Percentiles rank a stretch among this genome's conserved stretches.
These are phyloP conservation scores for Kappamyces sp. DNA, from an alignment of 192 early-diverging fungal genomes.

Conservation along the genomic window DNA sequence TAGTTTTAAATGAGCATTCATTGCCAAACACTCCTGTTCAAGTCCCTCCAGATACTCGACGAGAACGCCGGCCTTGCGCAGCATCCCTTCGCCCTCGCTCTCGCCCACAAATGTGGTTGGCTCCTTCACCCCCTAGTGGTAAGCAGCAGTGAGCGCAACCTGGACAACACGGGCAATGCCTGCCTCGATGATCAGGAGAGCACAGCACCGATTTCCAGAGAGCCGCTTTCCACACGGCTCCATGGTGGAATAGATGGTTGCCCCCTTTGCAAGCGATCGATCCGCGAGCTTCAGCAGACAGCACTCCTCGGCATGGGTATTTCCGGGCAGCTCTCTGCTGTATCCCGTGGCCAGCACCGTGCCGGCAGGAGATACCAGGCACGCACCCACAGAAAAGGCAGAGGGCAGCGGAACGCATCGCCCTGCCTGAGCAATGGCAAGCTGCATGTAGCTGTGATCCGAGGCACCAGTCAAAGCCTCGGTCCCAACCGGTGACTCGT, in stretches of 20 bases:
- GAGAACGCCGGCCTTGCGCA: constrained; percentile 65
- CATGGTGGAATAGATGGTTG: constrained; percentile 93
- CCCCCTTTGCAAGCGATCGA: constrained; percentile 26
- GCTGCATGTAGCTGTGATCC: constrained; percentile 49
- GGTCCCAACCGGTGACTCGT: too few species aligned
- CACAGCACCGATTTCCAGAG: constrained; percentile 72
- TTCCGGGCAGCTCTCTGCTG: constrained; percentile 90
- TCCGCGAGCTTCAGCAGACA: constrained; percentile 68
- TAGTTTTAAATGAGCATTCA: background rate
- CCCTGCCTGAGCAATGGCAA: constrained; percentile 80
- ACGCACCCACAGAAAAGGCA: constrained; percentile 93
- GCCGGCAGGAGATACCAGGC: constrained; percentile 43
- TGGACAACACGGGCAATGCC: constrained; percentile 71
- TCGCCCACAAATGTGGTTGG: constrained; percentile 76
- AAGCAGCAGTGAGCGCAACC: background rate
- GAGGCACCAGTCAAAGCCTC: too few species aligned
- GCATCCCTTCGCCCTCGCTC: constrained; percentile 64
- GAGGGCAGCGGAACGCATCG: constrained; percentile 66
- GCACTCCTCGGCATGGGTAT: constrained; percentile 94
- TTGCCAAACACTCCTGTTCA: constrained; percentile 28
- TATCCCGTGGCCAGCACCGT: constrained; percentile 74
- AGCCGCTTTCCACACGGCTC: constrained; percentile 81
- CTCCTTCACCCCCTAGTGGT: constrained; percentile 63
- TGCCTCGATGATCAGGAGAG: constrained; percentile 64
- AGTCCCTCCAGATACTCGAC: constrained; percentile 68